phyloP scores from a whole-genome alignment of 768 basidiomycete species.

The Suillus spraguei region DNA sequence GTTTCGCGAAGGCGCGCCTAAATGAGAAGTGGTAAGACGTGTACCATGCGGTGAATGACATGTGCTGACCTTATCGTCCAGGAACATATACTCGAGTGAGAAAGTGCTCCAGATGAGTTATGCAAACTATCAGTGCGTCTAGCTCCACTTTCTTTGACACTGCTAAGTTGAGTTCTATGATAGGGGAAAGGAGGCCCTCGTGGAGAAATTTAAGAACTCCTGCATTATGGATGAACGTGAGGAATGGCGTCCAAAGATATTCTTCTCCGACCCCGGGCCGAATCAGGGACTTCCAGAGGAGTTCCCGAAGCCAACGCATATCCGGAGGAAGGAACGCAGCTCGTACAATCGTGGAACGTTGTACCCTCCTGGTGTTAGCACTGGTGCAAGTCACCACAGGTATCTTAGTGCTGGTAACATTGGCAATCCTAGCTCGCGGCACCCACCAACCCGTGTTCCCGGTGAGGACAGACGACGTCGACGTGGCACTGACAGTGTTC shows the following conservation, averaged over 20 bases:
- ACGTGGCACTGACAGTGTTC: slow-evolving; percentile 4
- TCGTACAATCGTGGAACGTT: slow-evolving; percentile 75
- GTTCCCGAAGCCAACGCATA: slow-evolving; percentile 82
- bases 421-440: slow-evolving; percentile 19
- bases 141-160: slow-evolving; percentile 10
- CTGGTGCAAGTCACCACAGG: slow-evolving; percentile 28
- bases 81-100: slow-evolving; percentile 93
- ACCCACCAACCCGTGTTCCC: slow-evolving; percentile 19
- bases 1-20: slow-evolving; percentile 71
- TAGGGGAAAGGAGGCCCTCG: slow-evolving; percentile 87
- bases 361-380: slow-evolving; percentile 52
- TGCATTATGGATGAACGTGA: slow-evolving; percentile 87
- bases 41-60: slow-evolving; percentile 7
- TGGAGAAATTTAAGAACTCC: slow-evolving; percentile 93
- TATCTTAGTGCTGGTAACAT: slow-evolving; percentile 26
- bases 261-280: slow-evolving; percentile 70
- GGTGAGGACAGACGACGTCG: slow-evolving; percentile 10
- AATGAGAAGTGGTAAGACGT: slow-evolving; percentile 76
- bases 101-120: slow-evolving; percentile 92
- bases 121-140: slow-evolving; percentile 87
- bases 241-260: slow-evolving; percentile 84
- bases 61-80: slow-evolving; percentile 30
- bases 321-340: slow-evolving; percentile 81
- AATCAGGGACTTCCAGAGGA: slow-evolving; percentile 76
- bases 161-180: slow-evolving; percentile 10